phyloP scores from a whole-genome alignment of 345 rosid species.

The Acer saccharum region DNA sequence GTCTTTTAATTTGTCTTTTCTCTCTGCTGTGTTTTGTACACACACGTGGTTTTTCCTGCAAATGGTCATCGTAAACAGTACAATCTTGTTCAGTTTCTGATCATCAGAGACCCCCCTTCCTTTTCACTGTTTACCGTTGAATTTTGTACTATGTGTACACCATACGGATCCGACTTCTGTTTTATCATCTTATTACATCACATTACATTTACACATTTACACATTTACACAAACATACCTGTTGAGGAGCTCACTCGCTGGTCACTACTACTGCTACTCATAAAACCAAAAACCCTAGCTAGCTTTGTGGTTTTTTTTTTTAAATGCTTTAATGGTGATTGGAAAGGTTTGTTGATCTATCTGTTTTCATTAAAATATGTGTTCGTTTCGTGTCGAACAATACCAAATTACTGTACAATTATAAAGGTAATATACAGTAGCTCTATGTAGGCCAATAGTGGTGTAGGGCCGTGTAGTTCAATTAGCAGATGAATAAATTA shows the following conservation, averaged over 20 bases:
- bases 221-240: not conserved
- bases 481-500: too few species aligned
- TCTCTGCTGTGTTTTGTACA: constrained; percentile 4
- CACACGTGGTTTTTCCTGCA: constrained; percentile 44
- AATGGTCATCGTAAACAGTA: constrained; percentile 34
- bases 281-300: not conserved
- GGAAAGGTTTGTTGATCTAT: not conserved
- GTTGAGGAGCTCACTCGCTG: too few species aligned
- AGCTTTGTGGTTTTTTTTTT: not conserved
- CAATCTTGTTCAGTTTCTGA: constrained; percentile 20
- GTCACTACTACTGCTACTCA: not conserved
- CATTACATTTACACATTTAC: not conserved
- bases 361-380: not conserved
- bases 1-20: not conserved
- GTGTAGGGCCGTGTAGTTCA: too few species aligned
- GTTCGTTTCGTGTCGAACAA: not conserved
- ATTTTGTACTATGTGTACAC: constrained; percentile 25
- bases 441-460: not conserved
- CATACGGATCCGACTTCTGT: constrained; percentile 10
- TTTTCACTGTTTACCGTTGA: constrained; percentile 55
- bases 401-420: too few species aligned
- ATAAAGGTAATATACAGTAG: not conserved
- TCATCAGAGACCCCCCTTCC: not conserved
- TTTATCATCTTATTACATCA: not conserved
- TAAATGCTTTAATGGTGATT: not conserved